These are phyloP conservation scores for Colletotrichum lentis DNA, from an alignment of 2,329 filamentous ascomycete genomes.

Conservation along the genomic window DNA sequence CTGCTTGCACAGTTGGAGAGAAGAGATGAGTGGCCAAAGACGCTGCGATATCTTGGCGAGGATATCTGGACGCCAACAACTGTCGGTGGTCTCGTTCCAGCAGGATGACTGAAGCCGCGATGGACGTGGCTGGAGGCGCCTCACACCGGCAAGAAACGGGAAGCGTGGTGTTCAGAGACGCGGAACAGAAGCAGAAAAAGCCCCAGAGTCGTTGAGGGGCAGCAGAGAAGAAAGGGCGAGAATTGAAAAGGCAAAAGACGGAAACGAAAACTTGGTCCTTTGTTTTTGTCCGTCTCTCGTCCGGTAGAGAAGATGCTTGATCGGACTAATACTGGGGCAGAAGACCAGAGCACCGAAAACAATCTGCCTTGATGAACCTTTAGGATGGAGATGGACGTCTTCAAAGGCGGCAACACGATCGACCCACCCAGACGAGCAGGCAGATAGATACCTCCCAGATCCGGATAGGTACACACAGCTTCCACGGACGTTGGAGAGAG, in stretches of 20 bases:
- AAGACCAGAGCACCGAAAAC: not conserved
- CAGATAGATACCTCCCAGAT: not conserved
- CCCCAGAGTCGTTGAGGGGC: not conserved
- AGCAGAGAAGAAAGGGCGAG: not conserved
- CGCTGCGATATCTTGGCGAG: too few relatives aligned
- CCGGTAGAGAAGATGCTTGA: not conserved
- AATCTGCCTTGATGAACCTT: conserved; percentile 21
- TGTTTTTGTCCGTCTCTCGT: not conserved
- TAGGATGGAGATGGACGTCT: not conserved
- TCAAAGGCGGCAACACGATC: not conserved
- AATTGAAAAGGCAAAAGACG: not conserved
- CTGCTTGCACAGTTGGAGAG: too few relatives aligned
- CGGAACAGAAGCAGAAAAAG: not conserved
- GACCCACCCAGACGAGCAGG: not conserved
- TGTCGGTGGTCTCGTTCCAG: not conserved
- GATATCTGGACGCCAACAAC: not conserved
- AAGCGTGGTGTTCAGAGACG: not conserved
- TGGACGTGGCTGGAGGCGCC: not conserved
- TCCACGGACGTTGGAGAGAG: not conserved
- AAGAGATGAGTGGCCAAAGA: too few relatives aligned
- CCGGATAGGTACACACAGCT: not conserved
- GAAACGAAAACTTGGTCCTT: not conserved
- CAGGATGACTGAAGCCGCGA: not conserved
- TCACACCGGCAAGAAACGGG: not conserved
- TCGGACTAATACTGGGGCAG: not conserved